These are phyloP conservation scores for Vitis hybrid DNA, from an alignment of 177 flowering plant genomes.

Conservation along the genomic window DNA sequence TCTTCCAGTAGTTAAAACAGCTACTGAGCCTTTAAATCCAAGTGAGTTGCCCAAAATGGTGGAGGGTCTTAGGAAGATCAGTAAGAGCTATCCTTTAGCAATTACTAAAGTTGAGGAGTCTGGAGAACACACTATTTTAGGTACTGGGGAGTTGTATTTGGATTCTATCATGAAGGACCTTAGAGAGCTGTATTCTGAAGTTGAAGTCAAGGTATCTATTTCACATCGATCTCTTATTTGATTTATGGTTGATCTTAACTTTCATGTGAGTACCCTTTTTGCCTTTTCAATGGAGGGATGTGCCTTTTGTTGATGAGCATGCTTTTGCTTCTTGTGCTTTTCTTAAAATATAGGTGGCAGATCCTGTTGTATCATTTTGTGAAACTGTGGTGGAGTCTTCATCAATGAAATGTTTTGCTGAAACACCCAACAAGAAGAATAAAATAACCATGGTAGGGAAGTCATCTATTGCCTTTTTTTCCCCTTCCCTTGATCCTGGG, in stretches of 20 bases:
- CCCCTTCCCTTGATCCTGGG: background rate
- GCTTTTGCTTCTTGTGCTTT: conserved; percentile 3
- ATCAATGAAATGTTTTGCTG: conserved; percentile 99
- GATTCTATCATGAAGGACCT: conserved; percentile 99
- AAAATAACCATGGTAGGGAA: conserved; percentile 89
- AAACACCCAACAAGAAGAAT: conserved; percentile 97
- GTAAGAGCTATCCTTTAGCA: conserved; percentile 97
- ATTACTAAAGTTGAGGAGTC: conserved; percentile 99
- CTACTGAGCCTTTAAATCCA: conserved; percentile 97
- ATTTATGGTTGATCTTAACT: background rate
- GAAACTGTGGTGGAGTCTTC: conserved; percentile 99
- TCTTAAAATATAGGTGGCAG: conserved; percentile 75
- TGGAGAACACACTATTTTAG: conserved; percentile 95
- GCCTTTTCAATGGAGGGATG: background rate
- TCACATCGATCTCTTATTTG: background rate
- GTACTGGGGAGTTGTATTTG: conserved; percentile 94
- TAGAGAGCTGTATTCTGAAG: conserved; percentile 98
- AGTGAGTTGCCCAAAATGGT: conserved; percentile 99
- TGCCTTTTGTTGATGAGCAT: background rate
- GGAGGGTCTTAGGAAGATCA: conserved; percentile 96
- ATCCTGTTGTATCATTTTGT: conserved; percentile 98
- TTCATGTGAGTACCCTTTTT: background rate
- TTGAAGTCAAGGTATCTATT: conserved; percentile 86
- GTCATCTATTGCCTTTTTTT: background rate
- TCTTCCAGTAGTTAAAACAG: conserved; percentile 95